Base-by-base conservation (phyloP, 78 protist genomes). In the Dictyostelium brefeldianum region DNA sequence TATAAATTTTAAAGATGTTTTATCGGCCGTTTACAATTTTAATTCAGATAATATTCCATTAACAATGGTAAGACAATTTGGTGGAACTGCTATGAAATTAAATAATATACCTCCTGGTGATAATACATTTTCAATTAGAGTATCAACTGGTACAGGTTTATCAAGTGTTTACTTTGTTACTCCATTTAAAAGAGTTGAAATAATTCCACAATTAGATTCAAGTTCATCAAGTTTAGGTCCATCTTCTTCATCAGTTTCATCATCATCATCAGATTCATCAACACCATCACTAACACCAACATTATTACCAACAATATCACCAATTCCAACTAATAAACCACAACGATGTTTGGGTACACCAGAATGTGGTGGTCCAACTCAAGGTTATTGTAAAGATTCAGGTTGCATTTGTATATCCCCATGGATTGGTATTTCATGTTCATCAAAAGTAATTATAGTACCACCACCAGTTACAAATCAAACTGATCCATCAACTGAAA, bases 311-410 rank as follows among this genome's bases (percentile, higher is more conserved):
- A 62, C 31, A 11, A n/a, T 62, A 25, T 36, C 43, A 36, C 43
- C 43, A 36, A 36, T 36, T 36, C 43, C 43, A 36, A 36, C 43
- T 36, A 36, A 36, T 36, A 62, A 62, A 36, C 43, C 43, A 36
- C 43, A 36, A 36, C 1, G 2, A 62, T 62, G 70, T 62, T 0
- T 5, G 9, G 70, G 70, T 25, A 62, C 31, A n/a, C 70, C 70
- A 9, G 70, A 62, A 25, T 69, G 77, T 69, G 77, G 77, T 69
- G 77, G 77, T 12, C 31, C 51, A 69, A 7, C 51, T 25, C 41
- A 73, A 36, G 80, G 80, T 20, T 11, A 43, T 36, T 73, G 77
- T 69, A 27, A 29, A 11, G 7, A 10, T 3, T 22, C 54, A 36
- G n/a, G 11, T n/a, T 73, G 80, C 22, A n/a, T n/a, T n/a, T n/a